Percentiles rank a stretch among this genome's conserved stretches.
These are phyloP conservation scores for Hyphodiscus hymeniophilus DNA, from an alignment of 495 filamentous ascomycete species.

Conservation along the genomic window DNA sequence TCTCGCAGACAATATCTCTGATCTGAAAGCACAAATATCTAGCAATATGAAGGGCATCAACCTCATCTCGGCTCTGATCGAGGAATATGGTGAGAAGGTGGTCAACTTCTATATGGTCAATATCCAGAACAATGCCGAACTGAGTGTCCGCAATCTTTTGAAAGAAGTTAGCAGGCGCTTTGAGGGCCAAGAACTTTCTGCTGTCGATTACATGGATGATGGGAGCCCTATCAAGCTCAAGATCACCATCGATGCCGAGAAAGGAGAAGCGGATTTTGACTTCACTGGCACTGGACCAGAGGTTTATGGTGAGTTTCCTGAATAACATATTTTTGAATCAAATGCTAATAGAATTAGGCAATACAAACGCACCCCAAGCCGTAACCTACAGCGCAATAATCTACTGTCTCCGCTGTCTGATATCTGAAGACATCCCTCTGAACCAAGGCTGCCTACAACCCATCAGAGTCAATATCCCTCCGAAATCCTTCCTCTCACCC, in stretches of 20 bases:
- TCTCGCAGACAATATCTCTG: constrained; percentile 88
- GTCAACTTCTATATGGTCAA: constrained; percentile 95
- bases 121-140: constrained; percentile 89
- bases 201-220: constrained; percentile 90
- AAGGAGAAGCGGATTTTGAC: constrained; percentile 85
- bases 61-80: constrained; percentile 75
- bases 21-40: constrained; percentile 92
- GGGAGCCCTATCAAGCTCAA: constrained; percentile 80
- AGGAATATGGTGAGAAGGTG: constrained; percentile 81
- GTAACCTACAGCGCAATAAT: constrained; percentile 95
- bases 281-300: constrained; percentile 87
- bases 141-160: constrained; percentile 76
- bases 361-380: constrained; percentile 91
- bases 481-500: constrained; percentile 74
- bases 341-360: constrained; percentile 27
- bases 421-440: constrained; percentile 86
- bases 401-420: constrained; percentile 89
- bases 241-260: constrained; percentile 71
- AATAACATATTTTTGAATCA: background rate
- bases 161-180: constrained; percentile 71
- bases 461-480: constrained; percentile 78
- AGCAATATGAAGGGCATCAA: constrained; percentile 95
- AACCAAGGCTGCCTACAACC: constrained; percentile 94
- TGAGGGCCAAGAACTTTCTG: constrained; percentile 62
- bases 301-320: constrained; percentile 58